Conservation (phyloP, 2,329 filamentous ascomycete genomes). For the Cercospora sesami region DNA sequence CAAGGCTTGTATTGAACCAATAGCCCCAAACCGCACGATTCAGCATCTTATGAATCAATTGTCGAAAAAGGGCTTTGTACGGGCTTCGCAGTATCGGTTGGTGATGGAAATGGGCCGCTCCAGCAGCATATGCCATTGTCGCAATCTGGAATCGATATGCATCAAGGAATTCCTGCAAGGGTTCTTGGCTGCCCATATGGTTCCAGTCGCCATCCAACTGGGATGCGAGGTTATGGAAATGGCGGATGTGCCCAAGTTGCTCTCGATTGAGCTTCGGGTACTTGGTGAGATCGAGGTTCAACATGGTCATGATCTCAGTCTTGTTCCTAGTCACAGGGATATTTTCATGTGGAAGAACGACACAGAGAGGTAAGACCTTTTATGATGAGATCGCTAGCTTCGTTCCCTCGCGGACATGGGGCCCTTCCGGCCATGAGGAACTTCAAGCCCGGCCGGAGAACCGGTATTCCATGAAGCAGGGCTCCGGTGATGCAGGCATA, state of each 20-base stretch:
- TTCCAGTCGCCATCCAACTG: conserved; percentile 37
- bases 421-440: neutral
- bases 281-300: conserved; percentile 2
- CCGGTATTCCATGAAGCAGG: neutral
- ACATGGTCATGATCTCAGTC: neutral
- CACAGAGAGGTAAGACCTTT: neutral
- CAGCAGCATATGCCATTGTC: conserved; percentile 45
- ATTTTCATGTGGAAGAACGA: neutral
- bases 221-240: conserved; percentile 41
- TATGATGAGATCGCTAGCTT: neutral
- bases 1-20: conserved; percentile 45
- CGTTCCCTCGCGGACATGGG: neutral
- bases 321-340: neutral
- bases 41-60: conserved; percentile 47
- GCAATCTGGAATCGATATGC: conserved; percentile 46
- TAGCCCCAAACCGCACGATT: conserved; percentile 46
- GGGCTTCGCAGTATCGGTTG: conserved; percentile 40
- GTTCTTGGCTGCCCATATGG: conserved; percentile 41
- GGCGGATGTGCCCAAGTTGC: conserved; percentile 42
- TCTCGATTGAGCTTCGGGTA: conserved; percentile 25
- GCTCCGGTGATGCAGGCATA: neutral
- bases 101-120: conserved; percentile 44
- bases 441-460: neutral
- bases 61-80: conserved; percentile 41
- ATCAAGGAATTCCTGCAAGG: conserved; percentile 43